A percentile compares a stretch with the other conserved stretches of the same genome.
Conservation (phyloP, 139 green algal genomes). For the Tetraselmis striata region DNA sequence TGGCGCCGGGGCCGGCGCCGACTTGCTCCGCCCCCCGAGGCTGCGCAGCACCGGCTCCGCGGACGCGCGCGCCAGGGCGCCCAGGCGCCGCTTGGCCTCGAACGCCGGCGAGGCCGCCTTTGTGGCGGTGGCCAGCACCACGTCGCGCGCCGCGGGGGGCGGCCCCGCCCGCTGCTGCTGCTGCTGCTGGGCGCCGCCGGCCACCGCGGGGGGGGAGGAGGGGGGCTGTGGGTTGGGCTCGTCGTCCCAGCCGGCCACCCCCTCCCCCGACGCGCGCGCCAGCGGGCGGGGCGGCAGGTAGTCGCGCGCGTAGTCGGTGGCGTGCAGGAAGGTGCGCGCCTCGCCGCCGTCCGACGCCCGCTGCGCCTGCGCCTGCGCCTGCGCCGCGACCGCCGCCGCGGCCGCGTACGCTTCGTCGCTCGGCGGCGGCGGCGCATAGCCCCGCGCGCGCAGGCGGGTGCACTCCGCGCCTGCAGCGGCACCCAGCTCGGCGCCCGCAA, state of each 20-base stretch:
- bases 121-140: background rate
- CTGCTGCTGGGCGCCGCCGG: background rate
- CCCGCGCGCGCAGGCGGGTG: background rate
- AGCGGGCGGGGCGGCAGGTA: background rate
- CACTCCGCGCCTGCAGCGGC: background rate
- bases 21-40: too few species aligned
- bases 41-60: too few species aligned
- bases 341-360: too few species aligned
- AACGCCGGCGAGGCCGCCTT: background rate
- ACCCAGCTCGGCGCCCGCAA: background rate
- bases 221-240: too few species aligned
- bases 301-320: background rate
- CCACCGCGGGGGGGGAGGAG: too few species aligned
- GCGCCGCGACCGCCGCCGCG: too few species aligned
- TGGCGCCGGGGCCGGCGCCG: too few species aligned
- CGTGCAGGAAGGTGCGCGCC: too few species aligned
- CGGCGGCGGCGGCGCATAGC: too few species aligned
- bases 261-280: background rate
- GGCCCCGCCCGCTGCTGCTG: background rate
- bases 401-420: background rate
- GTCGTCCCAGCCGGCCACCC: background rate
- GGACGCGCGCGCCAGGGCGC: background rate
- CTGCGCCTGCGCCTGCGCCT: too few species aligned
- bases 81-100: background rate
- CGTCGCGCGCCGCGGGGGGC: too few species aligned